phyloP scores from a whole-genome alignment of 306 rosid genomes.

The Abrus pulchellus region DNA sequence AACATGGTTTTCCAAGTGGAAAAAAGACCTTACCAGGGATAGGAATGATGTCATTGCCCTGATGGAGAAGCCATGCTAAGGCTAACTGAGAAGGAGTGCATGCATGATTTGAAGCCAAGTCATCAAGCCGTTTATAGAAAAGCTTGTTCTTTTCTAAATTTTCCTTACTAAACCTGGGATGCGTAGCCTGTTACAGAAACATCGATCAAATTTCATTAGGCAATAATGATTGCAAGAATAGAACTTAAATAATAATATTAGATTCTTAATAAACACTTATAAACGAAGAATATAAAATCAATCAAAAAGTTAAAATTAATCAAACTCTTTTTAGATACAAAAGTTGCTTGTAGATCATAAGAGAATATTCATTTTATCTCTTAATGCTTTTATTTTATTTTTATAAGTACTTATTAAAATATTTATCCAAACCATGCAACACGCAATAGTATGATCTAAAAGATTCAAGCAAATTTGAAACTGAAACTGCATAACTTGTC shows the following conservation, averaged over 20 bases:
- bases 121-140: constrained; percentile 56
- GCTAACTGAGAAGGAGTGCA: constrained; percentile 75
- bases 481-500: constrained; percentile 15
- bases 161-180: constrained; percentile 71
- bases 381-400: no score
- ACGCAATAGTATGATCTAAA: no score
- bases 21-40: constrained; percentile 65
- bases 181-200: constrained; percentile 52
- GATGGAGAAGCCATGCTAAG: constrained; percentile 77
- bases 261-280: constrained; percentile 30
- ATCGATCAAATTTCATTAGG: constrained; percentile 32
- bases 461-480: neutral
- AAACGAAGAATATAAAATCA: no score
- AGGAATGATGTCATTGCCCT: constrained; percentile 66
- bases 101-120: constrained; percentile 59
- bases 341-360: neutral
- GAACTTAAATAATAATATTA: neutral
- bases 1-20: neutral
- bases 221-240: neutral
- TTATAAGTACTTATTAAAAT: no score
- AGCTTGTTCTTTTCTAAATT: constrained; percentile 73
- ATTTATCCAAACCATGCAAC: neutral
- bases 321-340: neutral
- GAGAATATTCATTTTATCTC: no score
- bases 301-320: neutral